Evolutionary conservation across 2,329 filamentous ascomycete species (phyloP).

Genomic region (Pyricularia sp.): DNA sequence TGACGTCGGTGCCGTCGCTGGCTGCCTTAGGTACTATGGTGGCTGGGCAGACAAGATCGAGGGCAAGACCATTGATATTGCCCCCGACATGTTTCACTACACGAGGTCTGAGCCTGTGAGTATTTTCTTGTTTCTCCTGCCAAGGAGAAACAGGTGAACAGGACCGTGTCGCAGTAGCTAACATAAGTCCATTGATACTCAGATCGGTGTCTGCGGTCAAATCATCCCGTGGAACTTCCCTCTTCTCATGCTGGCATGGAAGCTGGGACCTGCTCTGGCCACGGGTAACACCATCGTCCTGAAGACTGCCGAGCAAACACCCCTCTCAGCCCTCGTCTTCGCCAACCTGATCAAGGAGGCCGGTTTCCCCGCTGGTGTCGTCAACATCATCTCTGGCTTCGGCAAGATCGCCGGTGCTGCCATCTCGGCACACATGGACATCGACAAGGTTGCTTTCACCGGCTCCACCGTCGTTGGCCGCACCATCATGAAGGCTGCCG

Average conservation of each 20-base stretch:
- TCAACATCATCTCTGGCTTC: constrained; percentile 71
- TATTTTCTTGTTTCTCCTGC: constrained; percentile 9
- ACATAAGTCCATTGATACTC: neutral
- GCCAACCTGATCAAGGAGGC: constrained; percentile 61
- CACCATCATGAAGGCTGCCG: constrained; percentile 72
- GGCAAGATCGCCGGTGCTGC: constrained; percentile 72
- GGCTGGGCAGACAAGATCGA: constrained; percentile 90
- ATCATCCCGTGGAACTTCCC: constrained; percentile 91
- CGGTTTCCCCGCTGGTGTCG: constrained; percentile 68
- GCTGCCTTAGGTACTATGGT: constrained; percentile 74
- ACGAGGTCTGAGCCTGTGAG: constrained; percentile 65
- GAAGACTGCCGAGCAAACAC: constrained; percentile 71
- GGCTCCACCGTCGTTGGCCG: constrained; percentile 67
- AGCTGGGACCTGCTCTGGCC: constrained; percentile 66
- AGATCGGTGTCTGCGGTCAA: constrained; percentile 72
- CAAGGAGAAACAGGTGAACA: neutral
- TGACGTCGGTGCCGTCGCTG: constrained; percentile 60
- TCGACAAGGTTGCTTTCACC: constrained; percentile 80
- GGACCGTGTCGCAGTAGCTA: neutral
- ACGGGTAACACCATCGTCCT: constrained; percentile 64
- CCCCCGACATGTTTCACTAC: constrained; percentile 74
- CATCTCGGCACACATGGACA: constrained; percentile 65
- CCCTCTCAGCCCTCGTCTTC: constrained; percentile 58
- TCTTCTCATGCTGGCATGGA: constrained; percentile 74
- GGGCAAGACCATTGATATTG: constrained; percentile 78